Evolutionary conservation across 2,329 filamentous ascomycete genomes (phyloP), one percentile per base, ranked within the genome.

Genomic region (Drechmeria coniospora): DNA sequence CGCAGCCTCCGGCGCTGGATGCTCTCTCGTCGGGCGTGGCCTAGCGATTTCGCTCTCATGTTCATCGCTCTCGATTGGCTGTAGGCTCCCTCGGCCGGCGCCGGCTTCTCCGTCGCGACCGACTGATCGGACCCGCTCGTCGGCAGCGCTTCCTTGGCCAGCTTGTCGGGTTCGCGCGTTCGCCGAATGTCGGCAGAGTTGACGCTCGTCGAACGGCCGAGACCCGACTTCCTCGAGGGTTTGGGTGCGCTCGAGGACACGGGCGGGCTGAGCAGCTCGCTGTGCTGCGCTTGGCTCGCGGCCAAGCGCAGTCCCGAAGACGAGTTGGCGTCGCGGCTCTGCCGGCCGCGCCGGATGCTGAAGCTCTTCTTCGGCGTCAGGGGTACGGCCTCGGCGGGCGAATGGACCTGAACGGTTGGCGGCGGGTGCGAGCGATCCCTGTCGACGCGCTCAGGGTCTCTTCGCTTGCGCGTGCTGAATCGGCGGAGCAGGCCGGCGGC

Each of bases 121-220:
- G 79, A 80, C 37, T 79, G 73, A 37, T 92, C 82, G 5, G 81
- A 90, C 6, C 79, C 80, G 46, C 79, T 87, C 0, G 79, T 82
- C 6, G 68, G 63, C 8, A 79, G 78, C 16, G 77, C 72, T 13
- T 84, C 78, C 34, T 72, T 72, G 20, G 57, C 50, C 12, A 61
- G 52, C 26, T 61, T 45, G 38, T 51, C 47, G 38, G 62, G 42
- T n/a, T 48, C 45, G 13, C 79, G 71, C 15, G 20, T 19, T 34
- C 79, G 63, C 35, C 81, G 68, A 34, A 82, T 74, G 36, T 92
- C 84, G 16, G 78, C 82, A 2, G 82, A 90, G 44, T 86, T 92
- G 30, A 94, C 86, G 46, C 86, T 94, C 7, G 87, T 84, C 6
- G 84, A 93, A 36, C 87, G 71, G 20, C 81, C 82, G 12, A 94